phyloP scores from a whole-genome alignment of 1,139 yeast species.

The Yamadazyma sp. region DNA sequence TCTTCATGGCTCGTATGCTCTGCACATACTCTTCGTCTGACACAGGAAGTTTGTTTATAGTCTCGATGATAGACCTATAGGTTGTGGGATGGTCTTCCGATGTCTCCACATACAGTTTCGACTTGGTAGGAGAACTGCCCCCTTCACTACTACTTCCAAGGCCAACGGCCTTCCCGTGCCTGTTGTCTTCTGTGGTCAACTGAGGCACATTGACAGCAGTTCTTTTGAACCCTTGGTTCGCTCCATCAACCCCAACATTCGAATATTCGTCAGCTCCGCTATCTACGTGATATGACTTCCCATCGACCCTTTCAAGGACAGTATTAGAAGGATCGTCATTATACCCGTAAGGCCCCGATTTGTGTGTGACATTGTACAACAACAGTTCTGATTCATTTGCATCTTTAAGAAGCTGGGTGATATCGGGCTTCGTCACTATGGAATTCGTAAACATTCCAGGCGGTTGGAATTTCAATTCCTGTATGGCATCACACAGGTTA shows the following conservation, averaged over 20 bases:
- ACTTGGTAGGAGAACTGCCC: slow-evolving; percentile 14
- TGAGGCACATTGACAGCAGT: slow-evolving; percentile 28
- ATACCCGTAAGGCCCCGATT: not conserved
- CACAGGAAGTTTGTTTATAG: slow-evolving; percentile 24
- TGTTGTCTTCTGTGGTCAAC: slow-evolving; percentile 7
- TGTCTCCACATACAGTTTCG: not conserved
- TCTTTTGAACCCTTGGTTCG: slow-evolving; percentile 16
- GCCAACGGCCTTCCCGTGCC: not conserved
- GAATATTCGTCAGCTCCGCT: slow-evolving; percentile 21
- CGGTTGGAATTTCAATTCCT: slow-evolving; percentile 41
- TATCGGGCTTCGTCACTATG: slow-evolving; percentile 52
- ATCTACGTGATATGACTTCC: slow-evolving; percentile 30
- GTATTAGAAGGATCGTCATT: slow-evolving; percentile 14
- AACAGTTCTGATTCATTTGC: slow-evolving; percentile 55
- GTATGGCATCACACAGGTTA: slow-evolving; percentile 21
- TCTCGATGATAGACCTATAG: slow-evolving; percentile 11
- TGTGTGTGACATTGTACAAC: slow-evolving; percentile 38
- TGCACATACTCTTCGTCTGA: slow-evolving; percentile 23
- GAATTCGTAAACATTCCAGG: slow-evolving; percentile 71
- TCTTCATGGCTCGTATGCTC: slow-evolving; percentile 21
- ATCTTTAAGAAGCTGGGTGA: slow-evolving; percentile 61
- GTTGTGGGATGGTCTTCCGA: slow-evolving; percentile 8
- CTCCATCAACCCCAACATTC: slow-evolving; percentile 14
- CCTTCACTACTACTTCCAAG: slow-evolving; percentile 7
- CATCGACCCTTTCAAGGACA: slow-evolving; percentile 39